Base-by-base conservation (phyloP, 495 filamentous ascomycete species). In the Xanthoparmelia taractica region DNA sequence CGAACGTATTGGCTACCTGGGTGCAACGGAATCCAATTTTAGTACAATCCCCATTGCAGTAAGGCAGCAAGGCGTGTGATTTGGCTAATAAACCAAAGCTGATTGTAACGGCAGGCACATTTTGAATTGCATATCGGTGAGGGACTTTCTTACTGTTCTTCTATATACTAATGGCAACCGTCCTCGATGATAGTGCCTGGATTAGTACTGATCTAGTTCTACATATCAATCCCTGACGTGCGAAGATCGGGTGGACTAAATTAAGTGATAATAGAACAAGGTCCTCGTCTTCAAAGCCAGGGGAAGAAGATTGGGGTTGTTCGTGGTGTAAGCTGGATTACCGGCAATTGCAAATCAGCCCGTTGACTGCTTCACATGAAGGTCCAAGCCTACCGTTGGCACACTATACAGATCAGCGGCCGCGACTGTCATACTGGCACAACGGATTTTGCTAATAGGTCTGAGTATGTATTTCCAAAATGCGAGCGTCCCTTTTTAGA, bases 371-470 rank as follows among this genome's bases (percentile, higher is more conserved):
- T 4, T 20, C 13, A n/a, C 27, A 27, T 40, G 10, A 20, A 62
- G 60, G 60, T 60, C 36, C 82, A 85, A 65, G 82, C 81, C 18
- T 90, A 87, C 70, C 82, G 81, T 57, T 91, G 89, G 89, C 84
- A 82, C 71, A 87, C 81, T 5, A 71, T 93, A 15, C 82, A 81
- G 23, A 79, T 93, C 13, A 74, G 74, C 23, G 88, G 89, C 18
- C 74, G 81, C 64, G 87, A 89, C 68, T 83, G 82, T 25, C 89
- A 92, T 68, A 91, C 88, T 1, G 89, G 89, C 2, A 91, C 88
- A 1, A 93, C 89, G 2, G 82, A 84, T 25, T 84, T 91, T 47
- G 63, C 66, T 31, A 75, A 77, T 57, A 75, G 84, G 8, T 77
- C 79, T 4, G 67, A 69, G 48, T 52, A 52, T 27, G 45, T 27